Base-by-base conservation (phyloP, 495 filamentous ascomycete genomes). In the Astrothelium macrocarpum region DNA sequence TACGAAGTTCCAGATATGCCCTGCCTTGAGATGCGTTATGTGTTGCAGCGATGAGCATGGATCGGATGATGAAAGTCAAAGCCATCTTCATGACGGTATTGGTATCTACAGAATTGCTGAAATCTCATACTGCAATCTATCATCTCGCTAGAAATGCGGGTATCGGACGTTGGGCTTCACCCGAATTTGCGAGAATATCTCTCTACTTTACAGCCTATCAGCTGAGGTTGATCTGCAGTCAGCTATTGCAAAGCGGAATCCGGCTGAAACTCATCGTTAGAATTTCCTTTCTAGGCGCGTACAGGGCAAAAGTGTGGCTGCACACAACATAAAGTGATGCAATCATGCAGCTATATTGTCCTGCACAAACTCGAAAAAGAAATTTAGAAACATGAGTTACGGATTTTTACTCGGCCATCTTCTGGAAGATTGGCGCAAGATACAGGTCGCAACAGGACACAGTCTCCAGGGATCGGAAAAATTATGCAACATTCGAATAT, bases 41-140 rank as follows among this genome's bases (percentile, higher is more conserved):
- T 39, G 34, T 39, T 49, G 45, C 45, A 23, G 1, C 20, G 10
- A 23, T 5, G 45, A 49, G 45, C 45, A 18, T 49, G 45, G 45
- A 49, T 49, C 45, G 5, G 20, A 49, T 49, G 14, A 49, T 49
- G 45, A 49, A 49, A 49, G 12, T 49, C 5, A 18, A 20, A 20
- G n/a, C 45, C 20, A 23, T 49, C 12, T 49, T 23, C 20, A 23
- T 49, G n/a, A 49, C 20, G 5, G 20, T 18, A 49, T 2, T 5
- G 12, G 45, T 5, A 20, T 49, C 45, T 49, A 49, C 45, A 16
- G 45, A 49, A 49, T 49, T 16, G n/a, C 45, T 49, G 45, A 49
- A 49, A 49, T 49, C 45, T 14, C n/a, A 49, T 16, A 49, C 45
- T 49, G 45, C 45, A 49, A 49, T 49, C 45, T 49, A 49, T 49